These are phyloP conservation scores for Phytophthora cactorum DNA, from an alignment of 352 stramenopile species.

Conservation along the genomic window DNA sequence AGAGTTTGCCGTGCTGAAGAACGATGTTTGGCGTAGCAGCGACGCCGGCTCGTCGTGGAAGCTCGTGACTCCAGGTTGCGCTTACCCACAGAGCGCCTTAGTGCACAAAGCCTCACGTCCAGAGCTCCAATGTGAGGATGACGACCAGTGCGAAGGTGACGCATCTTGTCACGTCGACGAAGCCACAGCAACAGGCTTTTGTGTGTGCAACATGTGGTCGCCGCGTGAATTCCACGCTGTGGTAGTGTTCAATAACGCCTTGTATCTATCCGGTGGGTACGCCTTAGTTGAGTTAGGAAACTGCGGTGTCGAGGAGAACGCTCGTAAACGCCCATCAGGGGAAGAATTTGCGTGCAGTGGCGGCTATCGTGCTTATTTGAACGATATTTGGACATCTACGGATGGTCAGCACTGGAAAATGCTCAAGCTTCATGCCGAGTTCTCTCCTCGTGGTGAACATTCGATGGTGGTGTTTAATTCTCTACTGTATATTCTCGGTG, in stretches of 20 bases:
- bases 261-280: conserved; percentile 75
- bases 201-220: conserved; percentile 81
- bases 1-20: conserved; percentile 76
- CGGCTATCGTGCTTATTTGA: conserved; percentile 68
- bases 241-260: conserved; percentile 37
- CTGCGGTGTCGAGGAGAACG: conserved; percentile 67
- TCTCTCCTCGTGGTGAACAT: conserved; percentile 67
- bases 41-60: conserved; percentile 75
- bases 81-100: conserved; percentile 56
- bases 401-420: conserved; percentile 67
- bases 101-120: conserved; percentile 55
- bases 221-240: conserved; percentile 77
- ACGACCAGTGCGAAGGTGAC: conserved; percentile 74
- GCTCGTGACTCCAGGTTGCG: conserved; percentile 70
- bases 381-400: conserved; percentile 73
- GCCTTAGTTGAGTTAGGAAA: conserved; percentile 65
- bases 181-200: conserved; percentile 50
- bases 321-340: conserved; percentile 50
- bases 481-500: conserved; percentile 63
- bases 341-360: conserved; percentile 75
- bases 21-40: conserved; percentile 81
- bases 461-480: conserved; percentile 70
- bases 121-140: conserved; percentile 62
- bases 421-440: conserved; percentile 49
- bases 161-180: conserved; percentile 61